Evolutionary conservation across 2,329 filamentous ascomycete genomes (phyloP).

Genomic region (Paecilomyces dactylethromorphus): DNA sequence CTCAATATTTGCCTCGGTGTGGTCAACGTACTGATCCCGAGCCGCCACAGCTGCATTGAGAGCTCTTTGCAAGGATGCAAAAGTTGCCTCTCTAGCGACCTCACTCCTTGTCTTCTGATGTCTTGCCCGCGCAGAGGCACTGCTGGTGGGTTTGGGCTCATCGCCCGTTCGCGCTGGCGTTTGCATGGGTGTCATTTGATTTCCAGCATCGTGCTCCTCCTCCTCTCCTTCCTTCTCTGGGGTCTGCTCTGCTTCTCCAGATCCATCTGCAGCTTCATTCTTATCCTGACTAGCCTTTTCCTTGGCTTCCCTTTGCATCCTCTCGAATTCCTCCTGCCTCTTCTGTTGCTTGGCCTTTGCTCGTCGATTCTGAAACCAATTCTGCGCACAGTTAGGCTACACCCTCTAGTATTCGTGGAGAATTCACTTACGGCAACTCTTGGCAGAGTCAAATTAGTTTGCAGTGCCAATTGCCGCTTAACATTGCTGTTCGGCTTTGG

Average conservation of each 20-base stretch:
- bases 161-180: not conserved
- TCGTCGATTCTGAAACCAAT: constrained; percentile 48
- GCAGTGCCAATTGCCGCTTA: constrained; percentile 43
- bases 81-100: constrained; percentile 34
- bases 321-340: constrained; percentile 43
- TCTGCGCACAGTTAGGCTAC: constrained; percentile 23
- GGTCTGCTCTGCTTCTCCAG: constrained; percentile 14
- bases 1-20: constrained; percentile 12
- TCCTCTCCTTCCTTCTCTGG: constrained; percentile 11
- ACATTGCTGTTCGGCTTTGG: constrained; percentile 45
- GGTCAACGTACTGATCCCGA: constrained; percentile 23
- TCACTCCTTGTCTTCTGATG: constrained; percentile 33
- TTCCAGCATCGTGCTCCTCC: not conserved
- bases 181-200: not conserved
- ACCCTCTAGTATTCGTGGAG: not conserved
- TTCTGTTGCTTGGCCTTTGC: constrained; percentile 48
- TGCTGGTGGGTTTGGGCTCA: constrained; percentile 12
- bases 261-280: constrained; percentile 20
- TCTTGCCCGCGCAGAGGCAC: constrained; percentile 19
- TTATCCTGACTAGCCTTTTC: constrained; percentile 21
- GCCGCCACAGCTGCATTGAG: constrained; percentile 36
- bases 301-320: constrained; percentile 28
- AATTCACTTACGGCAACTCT: constrained; percentile 41
- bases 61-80: constrained; percentile 39
- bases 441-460: constrained; percentile 43